A percentile compares a stretch with the other conserved stretches of the same genome.
Conservation (phyloP, 352 stramenopile genomes). For the Phytophthora multivora region DNA sequence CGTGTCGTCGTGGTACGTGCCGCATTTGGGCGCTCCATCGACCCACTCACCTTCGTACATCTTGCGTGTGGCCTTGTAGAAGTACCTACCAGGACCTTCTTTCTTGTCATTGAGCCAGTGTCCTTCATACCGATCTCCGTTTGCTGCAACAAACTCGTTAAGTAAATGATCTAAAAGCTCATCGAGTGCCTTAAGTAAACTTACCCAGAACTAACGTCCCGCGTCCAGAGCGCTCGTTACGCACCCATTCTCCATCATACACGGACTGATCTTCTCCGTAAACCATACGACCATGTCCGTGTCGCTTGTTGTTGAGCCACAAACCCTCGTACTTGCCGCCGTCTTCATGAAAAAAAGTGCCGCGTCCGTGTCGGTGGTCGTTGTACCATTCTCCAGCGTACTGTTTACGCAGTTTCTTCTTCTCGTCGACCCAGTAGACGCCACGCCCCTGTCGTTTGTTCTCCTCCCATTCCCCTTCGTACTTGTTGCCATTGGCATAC, state of each 20-base stretch:
- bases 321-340: conserved; percentile 82
- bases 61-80: conserved; percentile 84
- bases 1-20: conserved; percentile 59
- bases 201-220: conserved; percentile 68
- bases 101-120: conserved; percentile 90
- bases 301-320: conserved; percentile 75
- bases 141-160: conserved; percentile 41
- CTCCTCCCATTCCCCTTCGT: conserved; percentile 86
- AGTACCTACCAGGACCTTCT: conserved; percentile 83
- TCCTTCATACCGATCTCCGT: conserved; percentile 88
- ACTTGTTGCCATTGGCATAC: conserved; percentile 92
- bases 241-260: conserved; percentile 87
- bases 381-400: conserved; percentile 83
- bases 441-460: conserved; percentile 83
- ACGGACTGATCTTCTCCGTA: conserved; percentile 76
- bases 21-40: conserved; percentile 74
- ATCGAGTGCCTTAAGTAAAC: conserved; percentile 8
- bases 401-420: conserved; percentile 77
- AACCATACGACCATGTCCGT: conserved; percentile 77
- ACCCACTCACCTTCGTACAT: conserved; percentile 92
- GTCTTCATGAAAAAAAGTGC: conserved; percentile 85
- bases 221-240: conserved; percentile 74
- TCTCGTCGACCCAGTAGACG: conserved; percentile 83
- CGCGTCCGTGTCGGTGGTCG: conserved; percentile 76
- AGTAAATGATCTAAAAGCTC: background rate